phyloP scores from a whole-genome alignment of 1,139 yeast genomes.

The Protomyces gravidus region DNA sequence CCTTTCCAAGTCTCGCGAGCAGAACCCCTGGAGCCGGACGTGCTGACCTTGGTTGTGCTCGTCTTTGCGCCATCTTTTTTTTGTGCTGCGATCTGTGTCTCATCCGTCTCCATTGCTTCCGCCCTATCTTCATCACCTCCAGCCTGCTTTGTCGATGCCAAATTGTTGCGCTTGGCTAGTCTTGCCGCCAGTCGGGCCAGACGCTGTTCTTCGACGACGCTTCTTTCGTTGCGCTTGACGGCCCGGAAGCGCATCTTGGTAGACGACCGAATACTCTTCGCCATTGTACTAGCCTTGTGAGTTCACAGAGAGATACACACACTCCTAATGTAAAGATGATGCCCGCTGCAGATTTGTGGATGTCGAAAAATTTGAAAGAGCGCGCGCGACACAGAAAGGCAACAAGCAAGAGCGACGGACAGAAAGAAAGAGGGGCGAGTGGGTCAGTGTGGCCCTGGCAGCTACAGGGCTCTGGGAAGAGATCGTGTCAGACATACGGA shows the following conservation, averaged over 20 bases:
- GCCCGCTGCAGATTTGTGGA: too few relatives aligned
- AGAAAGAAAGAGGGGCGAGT: too few relatives aligned
- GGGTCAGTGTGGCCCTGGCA: too few relatives aligned
- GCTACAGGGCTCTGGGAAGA: too few relatives aligned
- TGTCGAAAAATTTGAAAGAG: not conserved
- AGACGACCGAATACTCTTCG: constrained; percentile 25
- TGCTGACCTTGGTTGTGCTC: constrained; percentile 9
- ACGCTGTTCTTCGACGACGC: constrained; percentile 20
- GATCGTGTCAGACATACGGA: too few relatives aligned
- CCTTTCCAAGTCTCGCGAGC: constrained; percentile 27
- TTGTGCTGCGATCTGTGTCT: not conserved
- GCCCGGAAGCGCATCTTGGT: constrained; percentile 25
- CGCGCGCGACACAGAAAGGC: not conserved
- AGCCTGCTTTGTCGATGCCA: not conserved
- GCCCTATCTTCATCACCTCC: not conserved
- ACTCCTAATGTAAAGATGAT: too few relatives aligned
- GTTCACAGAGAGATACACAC: too few relatives aligned
- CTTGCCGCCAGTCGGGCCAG: constrained; percentile 20
- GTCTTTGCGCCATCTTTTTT: not conserved
- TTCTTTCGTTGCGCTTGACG: constrained; percentile 17
- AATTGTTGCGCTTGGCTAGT: constrained; percentile 15
- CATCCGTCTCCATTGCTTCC: not conserved
- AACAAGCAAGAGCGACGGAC: not conserved
- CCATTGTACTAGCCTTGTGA: too few relatives aligned
- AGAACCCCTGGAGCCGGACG: constrained; percentile 21